These are phyloP conservation scores for Strobilomyces confusus DNA, from an alignment of 768 basidiomycete species.

Conservation along the genomic window DNA sequence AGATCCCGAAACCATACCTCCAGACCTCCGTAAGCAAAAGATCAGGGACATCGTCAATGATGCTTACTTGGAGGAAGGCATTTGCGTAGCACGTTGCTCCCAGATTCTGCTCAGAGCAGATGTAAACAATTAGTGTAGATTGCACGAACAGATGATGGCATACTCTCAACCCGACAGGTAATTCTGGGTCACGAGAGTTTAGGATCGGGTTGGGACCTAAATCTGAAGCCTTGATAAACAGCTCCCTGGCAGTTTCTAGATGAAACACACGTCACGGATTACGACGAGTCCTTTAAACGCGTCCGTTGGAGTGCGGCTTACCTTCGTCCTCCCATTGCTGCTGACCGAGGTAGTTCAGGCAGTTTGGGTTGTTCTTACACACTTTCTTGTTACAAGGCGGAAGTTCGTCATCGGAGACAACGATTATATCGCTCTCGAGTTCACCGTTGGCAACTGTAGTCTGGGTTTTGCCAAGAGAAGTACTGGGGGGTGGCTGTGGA, in stretches of 20 bases:
- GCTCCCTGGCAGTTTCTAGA: slow-evolving; percentile 46
- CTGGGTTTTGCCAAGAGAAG: slow-evolving; percentile 8
- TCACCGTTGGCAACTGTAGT: slow-evolving; percentile 35
- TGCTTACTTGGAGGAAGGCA: slow-evolving; percentile 79
- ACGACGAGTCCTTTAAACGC: slow-evolving; percentile 3
- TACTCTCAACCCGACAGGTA: slow-evolving; percentile 79
- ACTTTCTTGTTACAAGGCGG: slow-evolving; percentile 52
- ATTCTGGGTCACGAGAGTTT: slow-evolving; percentile 44
- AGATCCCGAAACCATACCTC: slow-evolving; percentile 92
- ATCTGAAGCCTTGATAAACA: slow-evolving; percentile 49
- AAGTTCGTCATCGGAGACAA: slow-evolving; percentile 66
- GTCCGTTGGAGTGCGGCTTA: slow-evolving; percentile 25
- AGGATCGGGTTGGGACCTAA: slow-evolving; percentile 54
- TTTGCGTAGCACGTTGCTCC: slow-evolving; percentile 98
- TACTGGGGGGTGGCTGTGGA: slow-evolving; percentile 11
- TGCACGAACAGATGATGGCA: slow-evolving; percentile 6
- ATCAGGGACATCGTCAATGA: background rate
- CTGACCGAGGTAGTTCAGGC: slow-evolving; percentile 85
- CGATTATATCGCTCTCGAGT: slow-evolving; percentile 58
- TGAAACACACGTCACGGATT: slow-evolving; percentile 13
- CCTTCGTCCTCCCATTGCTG: slow-evolving; percentile 77
- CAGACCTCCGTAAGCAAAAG: slow-evolving; percentile 4
- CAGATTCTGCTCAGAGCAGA: slow-evolving; percentile 59
- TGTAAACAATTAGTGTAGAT: slow-evolving; percentile 1
- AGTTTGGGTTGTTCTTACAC: slow-evolving; percentile 79